Evolutionary conservation across 805 yeast genomes (phyloP), one percentile per base, ranked within the genome.

Genomic region (Candida bentonensis): DNA sequence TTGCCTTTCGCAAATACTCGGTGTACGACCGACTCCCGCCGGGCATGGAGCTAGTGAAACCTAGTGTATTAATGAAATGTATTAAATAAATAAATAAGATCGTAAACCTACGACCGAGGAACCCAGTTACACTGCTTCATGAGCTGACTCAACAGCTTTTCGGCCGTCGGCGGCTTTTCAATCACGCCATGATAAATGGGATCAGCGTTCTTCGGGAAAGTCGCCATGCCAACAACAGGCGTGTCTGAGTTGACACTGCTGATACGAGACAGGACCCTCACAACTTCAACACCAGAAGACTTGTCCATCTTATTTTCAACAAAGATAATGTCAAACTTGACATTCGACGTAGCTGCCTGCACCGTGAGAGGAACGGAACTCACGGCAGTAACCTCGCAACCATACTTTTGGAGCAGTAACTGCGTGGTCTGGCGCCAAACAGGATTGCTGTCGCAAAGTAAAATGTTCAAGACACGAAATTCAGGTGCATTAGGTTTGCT

Each of bases 381-480:
- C 4, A 84, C 82, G 2, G 82, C 68, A 3, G 84, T 82, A 5
- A 86, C 95, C 11, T 79, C 76, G 63, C 95, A 86, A 1, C 94
- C 94, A 21, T 78, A 57, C 43, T 70, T 68, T 47, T 76, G 84
- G 46, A 89, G 65, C 49, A 79, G 69, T 47, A 71, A 74, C 39
- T 76, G 72, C 22, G 80, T 71, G 13, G 84, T 69, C 54, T 74
- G 83, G 42, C 94, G 64, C 51, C 84, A 79, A 46, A 81, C 81
- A 0, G 95, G 92, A 47, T 84, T 83, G 2, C 92, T 86, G 54
- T 86, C 95, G 61, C 96, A 87, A 13, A 86, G 66, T 40, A 89
- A 65, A 3, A 87, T 78, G 57, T 84, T 88, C 51, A 82, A 60
- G 2, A 59, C 53, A 17, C 63, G 44, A 44, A 46, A 42, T 23